These are phyloP conservation scores for Graphilbum ipis-grandicollis DNA, from an alignment of 2,329 filamentous ascomycete species.

Conservation along the genomic window DNA sequence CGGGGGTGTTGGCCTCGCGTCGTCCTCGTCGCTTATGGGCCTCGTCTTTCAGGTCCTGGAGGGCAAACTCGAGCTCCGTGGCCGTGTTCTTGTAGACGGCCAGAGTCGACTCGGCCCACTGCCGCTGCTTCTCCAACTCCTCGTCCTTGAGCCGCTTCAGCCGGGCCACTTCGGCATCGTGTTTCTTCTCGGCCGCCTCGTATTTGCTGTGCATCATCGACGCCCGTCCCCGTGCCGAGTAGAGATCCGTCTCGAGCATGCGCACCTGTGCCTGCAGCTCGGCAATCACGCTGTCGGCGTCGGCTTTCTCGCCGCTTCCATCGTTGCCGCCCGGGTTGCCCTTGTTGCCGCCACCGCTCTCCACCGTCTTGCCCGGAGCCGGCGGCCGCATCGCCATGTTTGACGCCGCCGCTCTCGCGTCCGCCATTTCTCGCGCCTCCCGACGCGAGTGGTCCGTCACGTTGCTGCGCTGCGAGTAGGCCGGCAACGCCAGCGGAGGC, in stretches of 20 bases:
- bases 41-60: slow-evolving; percentile 52
- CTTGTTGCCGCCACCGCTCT: background rate
- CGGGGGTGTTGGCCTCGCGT: too few species aligned
- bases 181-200: slow-evolving; percentile 41
- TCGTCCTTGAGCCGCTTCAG: slow-evolving; percentile 48
- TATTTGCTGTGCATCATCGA: slow-evolving; percentile 58
- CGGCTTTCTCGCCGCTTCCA: too few species aligned
- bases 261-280: slow-evolving; percentile 34
- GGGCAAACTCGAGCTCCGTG: slow-evolving; percentile 56
- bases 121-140: slow-evolving; percentile 43
- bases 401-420: too few species aligned
- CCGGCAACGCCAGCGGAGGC: slow-evolving; percentile 5
- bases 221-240: slow-evolving; percentile 51
- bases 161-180: slow-evolving; percentile 42
- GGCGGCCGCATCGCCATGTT: too few species aligned
- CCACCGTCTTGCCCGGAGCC: too few species aligned
- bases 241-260: slow-evolving; percentile 37
- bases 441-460: background rate
- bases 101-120: slow-evolving; percentile 44
- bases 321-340: slow-evolving; percentile 15
- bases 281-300: slow-evolving; percentile 17
- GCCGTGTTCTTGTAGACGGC: slow-evolving; percentile 46
- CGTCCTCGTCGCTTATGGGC: too few species aligned
- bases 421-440: background rate
- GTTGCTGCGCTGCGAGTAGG: slow-evolving; percentile 6